These are phyloP conservation scores for Ceratobasidium sp. DNA, from an alignment of 1,284 basidiomycete species.

Conservation along the genomic window DNA sequence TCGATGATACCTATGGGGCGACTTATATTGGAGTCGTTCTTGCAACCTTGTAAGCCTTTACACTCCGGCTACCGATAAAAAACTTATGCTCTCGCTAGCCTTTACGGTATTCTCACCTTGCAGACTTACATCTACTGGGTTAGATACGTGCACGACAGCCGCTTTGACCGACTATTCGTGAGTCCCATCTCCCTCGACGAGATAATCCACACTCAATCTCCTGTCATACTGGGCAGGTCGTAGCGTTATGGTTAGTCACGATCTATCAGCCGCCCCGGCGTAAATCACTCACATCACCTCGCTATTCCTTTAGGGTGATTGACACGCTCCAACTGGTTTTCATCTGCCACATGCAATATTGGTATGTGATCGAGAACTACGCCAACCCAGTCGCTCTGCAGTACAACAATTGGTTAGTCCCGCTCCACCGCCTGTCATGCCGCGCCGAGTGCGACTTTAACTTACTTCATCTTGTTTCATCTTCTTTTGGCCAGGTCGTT, in stretches of 20 bases:
- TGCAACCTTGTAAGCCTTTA: slow-evolving; percentile 33
- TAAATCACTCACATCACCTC: neutral
- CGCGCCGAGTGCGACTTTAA: slow-evolving; percentile 43
- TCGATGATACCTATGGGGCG: slow-evolving; percentile 24
- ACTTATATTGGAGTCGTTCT: slow-evolving; percentile 40
- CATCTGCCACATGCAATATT: slow-evolving; percentile 38
- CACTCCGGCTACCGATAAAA: neutral
- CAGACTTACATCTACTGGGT: slow-evolving; percentile 35
- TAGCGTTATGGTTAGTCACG: slow-evolving; percentile 12
- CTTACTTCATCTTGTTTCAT: slow-evolving; percentile 47
- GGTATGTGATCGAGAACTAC: slow-evolving; percentile 53
- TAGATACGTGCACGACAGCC: slow-evolving; percentile 26
- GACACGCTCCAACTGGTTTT: slow-evolving; percentile 28
- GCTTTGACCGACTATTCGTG: slow-evolving; percentile 33
- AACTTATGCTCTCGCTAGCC: neutral
- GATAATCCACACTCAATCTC: neutral
- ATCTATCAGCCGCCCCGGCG: neutral
- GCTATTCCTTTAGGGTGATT: slow-evolving; percentile 2
- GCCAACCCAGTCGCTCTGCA: slow-evolving; percentile 50
- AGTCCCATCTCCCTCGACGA: neutral
- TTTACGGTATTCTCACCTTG: slow-evolving; percentile 37
- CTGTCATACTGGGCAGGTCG: neutral
- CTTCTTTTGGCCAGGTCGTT: slow-evolving; percentile 51
- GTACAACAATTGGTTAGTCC: slow-evolving; percentile 51
- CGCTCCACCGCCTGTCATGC: slow-evolving; percentile 1